Evolutionary conservation across 352 stramenopile species (phyloP).

Genomic region (Pythium myriotylum): DNA sequence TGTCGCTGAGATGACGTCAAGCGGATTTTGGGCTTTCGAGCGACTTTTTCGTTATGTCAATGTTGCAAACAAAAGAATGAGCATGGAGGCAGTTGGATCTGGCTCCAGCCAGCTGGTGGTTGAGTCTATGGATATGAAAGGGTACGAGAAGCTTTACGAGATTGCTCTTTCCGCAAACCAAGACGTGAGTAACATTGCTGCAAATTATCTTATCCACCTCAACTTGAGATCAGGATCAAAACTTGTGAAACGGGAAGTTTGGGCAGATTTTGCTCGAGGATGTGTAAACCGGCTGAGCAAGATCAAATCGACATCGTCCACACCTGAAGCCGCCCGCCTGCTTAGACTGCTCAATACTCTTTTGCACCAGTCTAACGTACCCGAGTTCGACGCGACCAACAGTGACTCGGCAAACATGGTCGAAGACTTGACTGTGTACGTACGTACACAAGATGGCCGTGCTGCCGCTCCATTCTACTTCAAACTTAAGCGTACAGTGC

Average conservation of each 20-base stretch:
- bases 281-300: constrained; percentile 23
- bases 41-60: constrained; percentile 41
- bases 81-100: constrained; percentile 8
- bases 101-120: constrained; percentile 14
- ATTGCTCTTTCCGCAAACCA: constrained; percentile 22
- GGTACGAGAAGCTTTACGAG: constrained; percentile 29
- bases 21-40: constrained; percentile 33
- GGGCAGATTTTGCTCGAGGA: constrained; percentile 27
- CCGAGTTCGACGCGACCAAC: background rate
- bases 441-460: constrained; percentile 42
- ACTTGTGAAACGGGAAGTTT: constrained; percentile 29
- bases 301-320: constrained; percentile 4
- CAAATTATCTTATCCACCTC: constrained; percentile 32
- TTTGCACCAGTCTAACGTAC: constrained; percentile 47
- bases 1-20: constrained; percentile 20
- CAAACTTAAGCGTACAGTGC: constrained; percentile 34
- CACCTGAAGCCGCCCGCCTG: constrained; percentile 28
- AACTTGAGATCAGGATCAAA: constrained; percentile 30
- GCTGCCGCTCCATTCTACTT: constrained; percentile 39
- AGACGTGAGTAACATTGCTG: constrained; percentile 22
- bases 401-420: constrained; percentile 7
- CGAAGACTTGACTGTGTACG: constrained; percentile 38
- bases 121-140: constrained; percentile 37
- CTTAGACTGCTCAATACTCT: constrained; percentile 79
- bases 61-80: constrained; percentile 23